Base-by-base conservation (phyloP, 2,329 filamentous ascomycete species). In the Coniochaeta sp. region DNA sequence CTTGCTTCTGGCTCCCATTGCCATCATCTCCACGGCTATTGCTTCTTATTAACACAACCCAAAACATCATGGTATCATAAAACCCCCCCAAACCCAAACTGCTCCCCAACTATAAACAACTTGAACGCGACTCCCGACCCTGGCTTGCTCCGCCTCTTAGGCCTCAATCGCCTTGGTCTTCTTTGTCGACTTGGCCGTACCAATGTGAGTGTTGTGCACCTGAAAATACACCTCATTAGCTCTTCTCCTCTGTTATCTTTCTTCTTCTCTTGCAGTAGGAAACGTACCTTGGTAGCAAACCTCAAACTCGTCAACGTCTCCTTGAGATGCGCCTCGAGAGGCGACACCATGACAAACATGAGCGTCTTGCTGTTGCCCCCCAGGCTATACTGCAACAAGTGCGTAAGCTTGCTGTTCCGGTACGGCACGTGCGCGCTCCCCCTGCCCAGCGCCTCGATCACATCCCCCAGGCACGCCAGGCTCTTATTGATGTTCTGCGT, bases 271-370 rank as follows among this genome's bases (percentile, higher is more conserved):
- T 6, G 22, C 54, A 44, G 33, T 9, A 22, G 3, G 38, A 57
- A 60, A 70, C 77, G 70, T 74, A 92, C 92, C 83, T 96, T 98
- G 36, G 91, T 96, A 17, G 95, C 95, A 74, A 99, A 99, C 69
- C 95, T 89, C 74, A 99, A 80, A 80, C 92, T 97, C 52, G 93
- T 96, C 71, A 97, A 79, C 3, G 93, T 97, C 80, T 99, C 95
- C 69, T 89, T 89, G 65, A 97, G 79, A 77, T 98, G 95, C 6
- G 87, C 89, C 77, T 96, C 90, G 62, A 98, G 79, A 36, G 95
- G 95, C 67, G 89, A 95, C 60, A 96, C 90, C 93, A 98, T 98
- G 72, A 98, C 91, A 73, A 99, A 96, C 95, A 99, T 99, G 68
- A 99, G 87, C 0, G 95, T 99, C 77, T 97, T 96, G 67, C 89